Base-by-base conservation (phyloP, 495 filamentous ascomycete genomes). In the Patellaria atrata region DNA sequence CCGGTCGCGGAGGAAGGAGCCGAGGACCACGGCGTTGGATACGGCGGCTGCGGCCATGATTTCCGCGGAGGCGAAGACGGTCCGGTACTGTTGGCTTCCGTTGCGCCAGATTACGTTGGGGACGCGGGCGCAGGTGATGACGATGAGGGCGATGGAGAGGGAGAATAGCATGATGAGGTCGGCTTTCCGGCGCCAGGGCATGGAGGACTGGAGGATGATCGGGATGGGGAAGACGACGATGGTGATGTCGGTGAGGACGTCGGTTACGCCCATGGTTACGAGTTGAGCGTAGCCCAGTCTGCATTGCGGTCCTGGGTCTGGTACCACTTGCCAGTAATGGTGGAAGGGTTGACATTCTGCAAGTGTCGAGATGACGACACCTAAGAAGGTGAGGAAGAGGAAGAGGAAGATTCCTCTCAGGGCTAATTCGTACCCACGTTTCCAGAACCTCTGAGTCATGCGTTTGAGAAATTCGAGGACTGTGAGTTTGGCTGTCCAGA, bases 401-500 rank as follows among this genome's bases (percentile, higher is more conserved):
- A 77, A 81, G 54, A 72, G 70, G 32, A 81, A 71, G 38, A 94
- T 77, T 36, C 68, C 62, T 35, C 68, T 58, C 5, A 96, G 58
- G 15, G 70, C 71, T 3, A 69, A 39, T 23, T 77, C 69, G 39
- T 87, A 79, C 5, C 75, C 73, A 14, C 64, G 63, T 34, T 76
- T 71, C 81, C 81, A 91, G 36, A 71, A 63, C 30, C 67, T 57
- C 5, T 63, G 61, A 4, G 70, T 80, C 23, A 96, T 68, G 15
- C 89, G 75, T 46, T 77, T 79, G 41, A 96, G 75, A 49, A 92
- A 94, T 53, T 91, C 83, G 40, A 79, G 79, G 35, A 96, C 79
- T 29, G 85, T 82, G 54, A 77, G 70, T 57, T 96, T 97, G 48
- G 85, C 71, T 19, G 75, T 77, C 87, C 87, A 97, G 37, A 97